Conservation (phyloP, 345 rosid genomes). For the Citrus hindsii region DNA sequence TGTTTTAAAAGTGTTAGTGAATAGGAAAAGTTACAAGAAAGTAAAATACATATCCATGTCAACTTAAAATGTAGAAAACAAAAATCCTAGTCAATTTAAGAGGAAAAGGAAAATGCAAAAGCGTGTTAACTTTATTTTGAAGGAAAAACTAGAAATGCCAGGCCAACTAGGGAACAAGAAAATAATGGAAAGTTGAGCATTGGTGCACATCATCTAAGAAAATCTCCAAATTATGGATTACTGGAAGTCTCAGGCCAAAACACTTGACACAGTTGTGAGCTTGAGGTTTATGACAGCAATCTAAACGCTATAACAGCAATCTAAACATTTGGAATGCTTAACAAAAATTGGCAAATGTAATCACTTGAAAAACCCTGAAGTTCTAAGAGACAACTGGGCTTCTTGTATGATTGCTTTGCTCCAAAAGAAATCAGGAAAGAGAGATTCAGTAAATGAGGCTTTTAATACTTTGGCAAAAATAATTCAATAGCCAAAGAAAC, state of each 20-base stretch:
- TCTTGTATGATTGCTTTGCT: background rate
- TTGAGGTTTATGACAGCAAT: background rate
- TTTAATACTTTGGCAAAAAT: background rate
- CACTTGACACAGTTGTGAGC: background rate
- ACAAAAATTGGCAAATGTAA: background rate
- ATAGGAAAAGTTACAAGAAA: background rate
- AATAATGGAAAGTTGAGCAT: background rate
- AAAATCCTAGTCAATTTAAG: background rate
- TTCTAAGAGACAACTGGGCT: background rate
- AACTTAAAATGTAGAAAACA: background rate
- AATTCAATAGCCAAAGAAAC: constrained; percentile 4
- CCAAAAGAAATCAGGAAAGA: background rate
- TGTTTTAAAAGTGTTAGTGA: background rate
- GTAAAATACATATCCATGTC: background rate
- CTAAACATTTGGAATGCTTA: background rate
- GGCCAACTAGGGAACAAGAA: background rate
- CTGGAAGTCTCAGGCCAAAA: background rate
- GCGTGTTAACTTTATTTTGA: background rate
- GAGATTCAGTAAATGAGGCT: background rate
- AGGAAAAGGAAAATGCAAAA: background rate
- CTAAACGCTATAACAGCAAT: background rate
- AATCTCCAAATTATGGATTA: background rate
- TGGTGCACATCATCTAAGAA: background rate
- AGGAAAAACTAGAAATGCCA: background rate
- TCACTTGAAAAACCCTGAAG: background rate